Percentiles rank a stretch among this genome's conserved stretches.
These are phyloP conservation scores for Raphanus sativus DNA, from an alignment of 345 rosid species.

Conservation along the genomic window DNA sequence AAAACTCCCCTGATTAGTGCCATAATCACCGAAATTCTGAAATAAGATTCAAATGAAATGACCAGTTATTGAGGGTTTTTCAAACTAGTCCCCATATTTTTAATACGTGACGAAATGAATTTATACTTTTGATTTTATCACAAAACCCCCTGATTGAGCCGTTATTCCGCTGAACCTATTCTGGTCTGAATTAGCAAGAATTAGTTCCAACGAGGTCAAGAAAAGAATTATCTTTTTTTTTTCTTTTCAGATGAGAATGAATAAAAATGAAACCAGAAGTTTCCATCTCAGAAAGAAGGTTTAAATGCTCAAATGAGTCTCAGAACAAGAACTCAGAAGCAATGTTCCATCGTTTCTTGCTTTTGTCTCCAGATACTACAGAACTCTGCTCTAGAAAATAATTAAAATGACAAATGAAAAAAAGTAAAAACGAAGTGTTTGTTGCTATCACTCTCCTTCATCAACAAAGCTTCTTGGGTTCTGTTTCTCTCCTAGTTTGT, in stretches of 20 bases:
- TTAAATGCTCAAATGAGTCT: not conserved
- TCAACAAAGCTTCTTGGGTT: not conserved
- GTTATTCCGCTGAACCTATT: too few species aligned
- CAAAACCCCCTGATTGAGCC: too few species aligned
- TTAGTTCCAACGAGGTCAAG: not conserved
- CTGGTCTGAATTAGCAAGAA: not conserved
- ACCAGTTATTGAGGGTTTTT: too few species aligned
- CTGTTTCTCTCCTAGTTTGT: conserved; percentile 15
- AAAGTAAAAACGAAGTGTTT: not conserved
- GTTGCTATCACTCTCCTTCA: conserved; percentile 28
- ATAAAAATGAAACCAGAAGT: not conserved
- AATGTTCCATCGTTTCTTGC: conserved; percentile 17
- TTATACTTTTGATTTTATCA: too few species aligned
- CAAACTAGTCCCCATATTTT: too few species aligned
- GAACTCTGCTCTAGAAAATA: conserved; percentile 11
- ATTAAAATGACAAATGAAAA: not conserved
- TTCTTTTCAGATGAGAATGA: not conserved
- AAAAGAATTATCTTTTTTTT: not conserved
- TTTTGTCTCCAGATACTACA: conserved; percentile 16
- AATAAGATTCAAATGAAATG: too few species aligned
- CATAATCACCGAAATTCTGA: too few species aligned
- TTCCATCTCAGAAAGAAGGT: not conserved
- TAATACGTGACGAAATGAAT: too few species aligned
- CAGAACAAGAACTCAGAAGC: conserved; percentile 29
- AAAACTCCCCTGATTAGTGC: too few species aligned